phyloP scores from a whole-genome alignment of 2,329 filamentous ascomycete species.

The Lomentospora prolificans region DNA sequence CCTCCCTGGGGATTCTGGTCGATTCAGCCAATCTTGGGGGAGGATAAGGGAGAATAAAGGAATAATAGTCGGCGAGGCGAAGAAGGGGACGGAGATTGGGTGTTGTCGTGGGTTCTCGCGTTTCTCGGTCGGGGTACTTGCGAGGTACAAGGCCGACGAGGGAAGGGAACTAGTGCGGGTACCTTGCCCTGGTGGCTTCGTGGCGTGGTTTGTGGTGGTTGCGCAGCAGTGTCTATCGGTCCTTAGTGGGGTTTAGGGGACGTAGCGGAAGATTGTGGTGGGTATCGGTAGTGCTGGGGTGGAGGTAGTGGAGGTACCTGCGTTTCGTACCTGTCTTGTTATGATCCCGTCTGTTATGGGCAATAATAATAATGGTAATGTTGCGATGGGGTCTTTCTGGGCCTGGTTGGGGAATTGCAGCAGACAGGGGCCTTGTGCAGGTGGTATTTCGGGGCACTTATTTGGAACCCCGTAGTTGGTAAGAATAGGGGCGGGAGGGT shows the following conservation, averaged over 20 bases:
- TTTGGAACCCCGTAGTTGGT: too few relatives aligned
- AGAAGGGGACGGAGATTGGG: not conserved
- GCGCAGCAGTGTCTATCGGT: too few relatives aligned
- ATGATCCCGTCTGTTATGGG: not conserved
- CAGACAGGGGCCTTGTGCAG: not conserved
- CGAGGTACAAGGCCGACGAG: not conserved
- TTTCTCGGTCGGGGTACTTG: not conserved
- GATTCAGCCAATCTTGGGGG: slow-evolving; percentile 3
- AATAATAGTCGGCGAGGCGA: not conserved
- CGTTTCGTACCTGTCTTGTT: not conserved
- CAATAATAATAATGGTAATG: too few relatives aligned
- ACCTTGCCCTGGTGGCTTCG: not conserved
- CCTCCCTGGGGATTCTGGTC: not conserved
- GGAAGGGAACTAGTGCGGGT: not conserved
- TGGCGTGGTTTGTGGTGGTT: too few relatives aligned
- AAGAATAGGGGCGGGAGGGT: too few relatives aligned
- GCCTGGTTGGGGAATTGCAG: not conserved
- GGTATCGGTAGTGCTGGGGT: too few relatives aligned
- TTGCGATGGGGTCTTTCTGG: not conserved
- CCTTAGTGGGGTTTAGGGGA: too few relatives aligned
- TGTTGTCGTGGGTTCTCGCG: not conserved
- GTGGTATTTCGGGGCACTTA: too few relatives aligned
- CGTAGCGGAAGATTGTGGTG: too few relatives aligned
- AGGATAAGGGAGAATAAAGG: not conserved
- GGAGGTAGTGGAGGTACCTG: not conserved